A percentile compares a stretch with the other conserved stretches of the same genome.
Evolutionary conservation across 345 rosid genomes (phyloP).

Genomic region (Citropsis articulata): DNA sequence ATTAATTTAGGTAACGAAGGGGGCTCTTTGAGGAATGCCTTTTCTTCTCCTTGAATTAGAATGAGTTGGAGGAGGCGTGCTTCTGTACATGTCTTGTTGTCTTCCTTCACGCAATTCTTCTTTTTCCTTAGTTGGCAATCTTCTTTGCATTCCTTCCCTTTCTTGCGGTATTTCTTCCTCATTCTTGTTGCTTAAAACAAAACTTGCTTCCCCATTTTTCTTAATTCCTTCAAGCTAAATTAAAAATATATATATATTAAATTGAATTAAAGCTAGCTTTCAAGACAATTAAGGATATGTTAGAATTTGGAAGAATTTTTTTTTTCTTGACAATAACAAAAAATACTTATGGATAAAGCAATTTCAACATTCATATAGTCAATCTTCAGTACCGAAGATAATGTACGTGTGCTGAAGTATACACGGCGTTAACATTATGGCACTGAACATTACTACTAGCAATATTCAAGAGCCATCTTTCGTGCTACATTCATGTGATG

Average conservation of each 20-base stretch:
- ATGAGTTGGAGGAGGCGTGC: slow-evolving; percentile 19
- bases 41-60: slow-evolving; percentile 41
- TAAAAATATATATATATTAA: too few species aligned
- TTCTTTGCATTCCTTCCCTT: slow-evolving; percentile 26
- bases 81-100: slow-evolving; percentile 24
- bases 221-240: slow-evolving; percentile 27
- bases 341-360: not conserved
- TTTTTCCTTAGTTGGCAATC: slow-evolving; percentile 29
- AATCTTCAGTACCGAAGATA: too few species aligned
- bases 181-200: slow-evolving; percentile 18
- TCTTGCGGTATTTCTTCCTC: slow-evolving; percentile 14
- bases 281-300: not conserved
- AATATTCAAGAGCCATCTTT: too few species aligned
- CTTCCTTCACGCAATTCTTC: slow-evolving; percentile 37
- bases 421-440: too few species aligned
- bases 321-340: too few species aligned
- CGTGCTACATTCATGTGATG: too few species aligned
- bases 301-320: not conserved
- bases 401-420: too few species aligned
- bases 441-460: too few species aligned
- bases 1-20: slow-evolving; percentile 27
- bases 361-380: not conserved
- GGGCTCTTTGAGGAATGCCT: slow-evolving; percentile 47
- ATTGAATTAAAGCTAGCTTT: not conserved
- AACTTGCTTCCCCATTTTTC: slow-evolving; percentile 28